Conservation (phyloP, 2,329 filamentous ascomycete species). For the Exophiala sideris region DNA sequence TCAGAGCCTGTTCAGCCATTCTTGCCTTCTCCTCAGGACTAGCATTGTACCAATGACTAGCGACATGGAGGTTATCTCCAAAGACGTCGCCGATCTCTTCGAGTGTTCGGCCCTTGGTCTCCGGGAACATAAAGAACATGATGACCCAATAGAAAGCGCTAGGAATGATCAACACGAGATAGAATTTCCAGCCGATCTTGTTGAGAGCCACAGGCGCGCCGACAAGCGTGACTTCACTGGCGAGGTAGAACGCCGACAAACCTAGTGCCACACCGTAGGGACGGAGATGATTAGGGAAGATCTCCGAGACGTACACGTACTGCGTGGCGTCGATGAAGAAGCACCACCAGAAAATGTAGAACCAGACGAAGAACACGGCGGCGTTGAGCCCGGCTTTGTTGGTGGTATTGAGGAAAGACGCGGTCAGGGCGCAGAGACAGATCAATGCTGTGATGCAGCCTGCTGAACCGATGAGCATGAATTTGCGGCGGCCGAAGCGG, state of each 20-base stretch:
- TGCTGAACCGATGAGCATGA: slow-evolving; percentile 42
- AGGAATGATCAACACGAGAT: slow-evolving; percentile 29
- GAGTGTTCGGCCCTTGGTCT: slow-evolving; percentile 34
- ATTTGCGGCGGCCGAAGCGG: slow-evolving; percentile 38
- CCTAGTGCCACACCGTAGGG: slow-evolving; percentile 23
- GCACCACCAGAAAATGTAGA: slow-evolving; percentile 41
- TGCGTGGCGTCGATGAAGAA: slow-evolving; percentile 38
- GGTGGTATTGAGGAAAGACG: slow-evolving; percentile 34
- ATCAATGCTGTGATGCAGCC: slow-evolving; percentile 40
- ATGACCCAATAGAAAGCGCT: slow-evolving; percentile 29
- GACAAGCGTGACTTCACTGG: slow-evolving; percentile 20
- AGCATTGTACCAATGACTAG: slow-evolving; percentile 28
- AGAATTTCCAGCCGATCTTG: slow-evolving; percentile 36
- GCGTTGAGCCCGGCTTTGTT: slow-evolving; percentile 37
- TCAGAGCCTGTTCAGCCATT: slow-evolving; percentile 14
- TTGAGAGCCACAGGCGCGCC: slow-evolving; percentile 33
- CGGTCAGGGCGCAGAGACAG: slow-evolving; percentile 38
- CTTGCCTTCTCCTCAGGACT: slow-evolving; percentile 30
- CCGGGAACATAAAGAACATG: slow-evolving; percentile 33
- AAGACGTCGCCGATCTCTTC: slow-evolving; percentile 34
- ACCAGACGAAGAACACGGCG: slow-evolving; percentile 42
- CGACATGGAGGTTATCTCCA: slow-evolving; percentile 30
- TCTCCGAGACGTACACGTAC: slow-evolving; percentile 23
- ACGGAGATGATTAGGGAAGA: slow-evolving; percentile 25
- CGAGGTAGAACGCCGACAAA: slow-evolving; percentile 20